Conservation (phyloP, 495 filamentous ascomycete species). For the Talaromyces liani region DNA sequence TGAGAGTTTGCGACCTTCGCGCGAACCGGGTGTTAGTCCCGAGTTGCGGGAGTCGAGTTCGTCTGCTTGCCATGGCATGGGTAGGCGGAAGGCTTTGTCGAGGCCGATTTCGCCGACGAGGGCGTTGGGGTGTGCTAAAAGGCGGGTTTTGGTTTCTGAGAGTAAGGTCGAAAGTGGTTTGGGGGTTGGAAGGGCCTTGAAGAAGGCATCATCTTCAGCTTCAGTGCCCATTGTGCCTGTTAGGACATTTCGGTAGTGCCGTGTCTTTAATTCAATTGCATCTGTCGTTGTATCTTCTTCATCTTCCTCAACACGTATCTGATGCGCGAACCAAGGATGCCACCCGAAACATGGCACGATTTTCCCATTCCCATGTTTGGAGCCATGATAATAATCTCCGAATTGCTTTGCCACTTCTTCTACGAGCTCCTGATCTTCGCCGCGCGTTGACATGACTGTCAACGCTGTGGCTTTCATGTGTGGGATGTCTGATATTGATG, state of each 20-base stretch:
- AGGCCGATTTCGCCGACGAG: slow-evolving; percentile 86
- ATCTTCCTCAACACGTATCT: slow-evolving; percentile 60
- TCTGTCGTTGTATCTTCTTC: slow-evolving; percentile 34
- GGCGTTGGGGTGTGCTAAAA: slow-evolving; percentile 57
- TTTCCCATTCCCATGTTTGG: slow-evolving; percentile 15
- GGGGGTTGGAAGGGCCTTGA: slow-evolving; percentile 63
- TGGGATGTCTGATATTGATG: slow-evolving; percentile 57
- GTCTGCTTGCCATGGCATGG: slow-evolving; percentile 49
- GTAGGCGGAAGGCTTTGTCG: slow-evolving; percentile 79
- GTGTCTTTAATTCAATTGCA: slow-evolving; percentile 25
- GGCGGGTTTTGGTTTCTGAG: slow-evolving; percentile 51
- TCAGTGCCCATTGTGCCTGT: slow-evolving; percentile 38
- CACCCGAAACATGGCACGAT: slow-evolving; percentile 89
- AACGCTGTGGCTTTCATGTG: slow-evolving; percentile 70
- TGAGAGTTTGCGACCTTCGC: slow-evolving; percentile 70
- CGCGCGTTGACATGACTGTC: slow-evolving; percentile 84
- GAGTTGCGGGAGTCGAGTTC: slow-evolving; percentile 45
- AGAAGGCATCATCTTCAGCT: slow-evolving; percentile 49
- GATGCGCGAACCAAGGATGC: slow-evolving; percentile 98
- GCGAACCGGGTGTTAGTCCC: slow-evolving; percentile 66
- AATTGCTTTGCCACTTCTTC: slow-evolving; percentile 50
- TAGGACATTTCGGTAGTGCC: slow-evolving; percentile 69
- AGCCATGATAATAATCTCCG: slow-evolving; percentile 16
- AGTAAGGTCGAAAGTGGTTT: slow-evolving; percentile 60
- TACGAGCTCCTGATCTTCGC: slow-evolving; percentile 82